These are phyloP conservation scores for Magnaporthiopsis rhizophila DNA, from an alignment of 2,329 filamentous ascomycete species.

Conservation along the genomic window DNA sequence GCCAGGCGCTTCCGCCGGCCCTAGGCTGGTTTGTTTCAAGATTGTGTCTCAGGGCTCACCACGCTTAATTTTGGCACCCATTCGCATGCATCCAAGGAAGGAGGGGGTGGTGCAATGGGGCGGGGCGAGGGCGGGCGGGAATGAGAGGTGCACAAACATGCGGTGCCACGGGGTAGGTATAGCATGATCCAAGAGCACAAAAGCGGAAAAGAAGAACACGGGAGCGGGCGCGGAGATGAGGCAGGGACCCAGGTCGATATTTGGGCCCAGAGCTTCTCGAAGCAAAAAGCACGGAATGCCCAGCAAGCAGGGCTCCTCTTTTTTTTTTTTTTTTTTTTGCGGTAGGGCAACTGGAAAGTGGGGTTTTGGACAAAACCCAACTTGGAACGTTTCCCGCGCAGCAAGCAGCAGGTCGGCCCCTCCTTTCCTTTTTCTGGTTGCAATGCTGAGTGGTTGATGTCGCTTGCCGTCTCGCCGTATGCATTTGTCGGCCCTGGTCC, in stretches of 20 bases:
- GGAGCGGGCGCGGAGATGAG: neutral
- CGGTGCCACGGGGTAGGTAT: too few species aligned
- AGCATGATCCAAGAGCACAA: neutral
- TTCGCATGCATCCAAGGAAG: neutral
- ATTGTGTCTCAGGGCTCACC: neutral
- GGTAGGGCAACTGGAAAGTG: too few species aligned
- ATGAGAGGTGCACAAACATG: too few species aligned
- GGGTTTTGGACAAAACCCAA: neutral
- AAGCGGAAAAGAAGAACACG: neutral
- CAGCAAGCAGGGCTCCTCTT: neutral
- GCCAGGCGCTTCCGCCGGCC: neutral
- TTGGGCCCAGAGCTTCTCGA: neutral
- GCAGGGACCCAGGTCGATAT: neutral
- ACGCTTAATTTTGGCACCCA: neutral
- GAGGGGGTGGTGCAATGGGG: neutral
- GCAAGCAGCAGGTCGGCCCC: neutral
- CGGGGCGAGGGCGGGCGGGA: too few species aligned
- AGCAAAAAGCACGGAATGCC: neutral
- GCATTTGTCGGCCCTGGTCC: neutral
- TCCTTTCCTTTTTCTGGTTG: neutral
- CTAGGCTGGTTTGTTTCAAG: neutral
- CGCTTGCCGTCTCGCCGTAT: neutral
- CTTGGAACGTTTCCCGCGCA: neutral
- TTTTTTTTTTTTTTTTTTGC: too few species aligned
- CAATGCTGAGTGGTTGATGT: neutral